Percentiles rank a stretch among this genome's conserved stretches.
Evolutionary conservation across 495 filamentous ascomycete species (phyloP).

Genomic region (Penicillium odoratum): DNA sequence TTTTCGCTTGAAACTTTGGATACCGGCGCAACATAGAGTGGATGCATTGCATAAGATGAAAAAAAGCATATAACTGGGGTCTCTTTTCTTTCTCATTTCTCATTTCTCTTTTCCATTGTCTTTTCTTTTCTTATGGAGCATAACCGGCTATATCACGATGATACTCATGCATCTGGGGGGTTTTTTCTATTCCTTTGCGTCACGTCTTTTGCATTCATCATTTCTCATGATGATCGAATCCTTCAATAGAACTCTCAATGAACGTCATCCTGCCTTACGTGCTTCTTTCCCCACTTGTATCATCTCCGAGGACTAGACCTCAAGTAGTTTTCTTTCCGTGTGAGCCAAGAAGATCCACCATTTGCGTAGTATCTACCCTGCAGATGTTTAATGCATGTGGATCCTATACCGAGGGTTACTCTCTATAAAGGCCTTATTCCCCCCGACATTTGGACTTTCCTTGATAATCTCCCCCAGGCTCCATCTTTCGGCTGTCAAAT

Average conservation of each 20-base stretch:
- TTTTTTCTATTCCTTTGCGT: conserved; percentile 29
- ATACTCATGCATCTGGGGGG: conserved; percentile 48
- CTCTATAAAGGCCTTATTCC: neutral
- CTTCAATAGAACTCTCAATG: conserved; percentile 21
- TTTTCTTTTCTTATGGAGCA: conserved; percentile 29
- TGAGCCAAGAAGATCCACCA: conserved; percentile 21
- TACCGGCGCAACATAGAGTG: conserved; percentile 14
- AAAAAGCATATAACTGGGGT: conserved; percentile 4
- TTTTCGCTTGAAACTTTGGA: conserved; percentile 1
- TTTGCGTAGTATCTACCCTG: neutral
- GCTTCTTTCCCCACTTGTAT: neutral
- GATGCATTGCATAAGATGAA: conserved; percentile 13
- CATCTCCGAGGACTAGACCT: neutral
- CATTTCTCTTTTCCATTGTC: conserved; percentile 11
- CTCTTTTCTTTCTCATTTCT: conserved; percentile 12
- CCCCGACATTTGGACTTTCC: neutral
- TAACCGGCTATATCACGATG: conserved; percentile 34
- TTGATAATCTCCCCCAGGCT: conserved; percentile 7
- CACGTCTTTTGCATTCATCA: conserved; percentile 4
- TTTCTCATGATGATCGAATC: conserved; percentile 6
- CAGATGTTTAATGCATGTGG: conserved; percentile 2
- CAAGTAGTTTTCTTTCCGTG: conserved; percentile 2
- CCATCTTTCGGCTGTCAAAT: conserved; percentile 9
- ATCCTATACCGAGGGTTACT: conserved; percentile 4
- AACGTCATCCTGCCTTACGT: conserved; percentile 10